Evolutionary conservation across 176 grass and related monocot genomes (phyloP), one percentile per base, ranked within the genome.

Genomic region (Phragmites australis): DNA sequence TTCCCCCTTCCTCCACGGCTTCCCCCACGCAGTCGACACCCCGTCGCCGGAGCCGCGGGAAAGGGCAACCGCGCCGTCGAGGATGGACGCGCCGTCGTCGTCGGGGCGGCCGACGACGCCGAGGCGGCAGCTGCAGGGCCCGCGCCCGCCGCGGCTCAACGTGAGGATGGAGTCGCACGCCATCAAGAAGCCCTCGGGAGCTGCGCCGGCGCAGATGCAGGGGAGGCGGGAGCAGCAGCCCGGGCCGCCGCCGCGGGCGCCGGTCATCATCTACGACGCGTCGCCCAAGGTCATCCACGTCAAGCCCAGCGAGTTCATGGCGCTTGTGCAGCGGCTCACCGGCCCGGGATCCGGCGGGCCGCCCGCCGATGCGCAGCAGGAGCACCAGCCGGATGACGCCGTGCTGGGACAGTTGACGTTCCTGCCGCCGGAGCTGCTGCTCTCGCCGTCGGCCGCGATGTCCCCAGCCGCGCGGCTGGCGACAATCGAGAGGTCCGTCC

Each of bases 261-360:
- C 96, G 6, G 90, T 98, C 19, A 93, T 99, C 81, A 99, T 99
- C 92, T 99, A 95, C 90, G 87, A 94, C 61, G 92, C 92, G 14
- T 95, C 96, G 65, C 96, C 96, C 58, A 99, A 95, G 79, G 57
- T 99, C 58, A 91, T 99, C 81, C 92, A 99, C 84, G 86, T 86
- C 34, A 87, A 87, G 13, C 90, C 96, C 58, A 75, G 71, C 78
- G 96, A 99, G 68, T 99, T 99, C 96, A 90, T 99, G 96, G 87
- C 90, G 42, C 75, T 99, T 43, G 96, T 99, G 37, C 96, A 99
- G 88, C 61, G 84, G 0, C 91, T 99, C 25, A 99, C 96, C 59
- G 96, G 96, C 51, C 83, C 83, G 0, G 79, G 82, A 53, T 31
- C 80, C 6, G 65, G 54, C 29, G 46, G 10, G 31, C 75, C 21